phyloP scores from a whole-genome alignment of 2,329 filamentous ascomycete species.

The Nemania diffusa region DNA sequence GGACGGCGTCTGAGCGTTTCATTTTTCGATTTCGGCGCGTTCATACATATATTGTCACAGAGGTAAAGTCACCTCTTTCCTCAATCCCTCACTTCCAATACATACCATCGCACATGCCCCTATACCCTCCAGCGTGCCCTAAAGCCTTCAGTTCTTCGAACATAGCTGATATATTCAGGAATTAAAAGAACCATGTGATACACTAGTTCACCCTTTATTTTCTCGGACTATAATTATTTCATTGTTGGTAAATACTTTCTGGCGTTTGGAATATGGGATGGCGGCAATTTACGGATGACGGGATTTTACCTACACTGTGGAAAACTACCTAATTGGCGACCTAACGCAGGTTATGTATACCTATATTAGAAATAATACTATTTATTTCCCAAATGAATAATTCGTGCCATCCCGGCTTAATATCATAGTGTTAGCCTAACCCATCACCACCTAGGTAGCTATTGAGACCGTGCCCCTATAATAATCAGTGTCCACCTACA shows the following conservation, averaged over 20 bases:
- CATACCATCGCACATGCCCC: not conserved
- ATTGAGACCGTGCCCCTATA: no score
- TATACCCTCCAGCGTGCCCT: not conserved
- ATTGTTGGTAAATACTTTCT: not conserved
- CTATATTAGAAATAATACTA: slow-evolving; percentile 14
- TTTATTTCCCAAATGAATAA: not conserved
- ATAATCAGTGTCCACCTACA: no score
- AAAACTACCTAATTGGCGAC: not conserved
- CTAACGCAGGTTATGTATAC: not conserved
- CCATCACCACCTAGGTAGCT: no score
- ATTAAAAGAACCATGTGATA: slow-evolving; percentile 36
- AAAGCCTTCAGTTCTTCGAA: not conserved
- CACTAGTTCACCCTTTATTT: not conserved
- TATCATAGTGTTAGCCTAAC: not conserved
- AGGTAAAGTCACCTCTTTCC: slow-evolving; percentile 25
- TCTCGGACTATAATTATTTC: not conserved
- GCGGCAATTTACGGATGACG: not conserved
- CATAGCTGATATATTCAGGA: slow-evolving; percentile 23
- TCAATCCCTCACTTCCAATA: not conserved
- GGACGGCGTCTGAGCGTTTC: slow-evolving; percentile 40
- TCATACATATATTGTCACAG: slow-evolving; percentile 15
- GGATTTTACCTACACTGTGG: not conserved
- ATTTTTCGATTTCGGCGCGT: slow-evolving; percentile 6
- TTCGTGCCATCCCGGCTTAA: not conserved
- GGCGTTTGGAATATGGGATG: slow-evolving; percentile 22